Conservation (phyloP, 2,329 filamentous ascomycete species). For the Epichloe scottii region DNA sequence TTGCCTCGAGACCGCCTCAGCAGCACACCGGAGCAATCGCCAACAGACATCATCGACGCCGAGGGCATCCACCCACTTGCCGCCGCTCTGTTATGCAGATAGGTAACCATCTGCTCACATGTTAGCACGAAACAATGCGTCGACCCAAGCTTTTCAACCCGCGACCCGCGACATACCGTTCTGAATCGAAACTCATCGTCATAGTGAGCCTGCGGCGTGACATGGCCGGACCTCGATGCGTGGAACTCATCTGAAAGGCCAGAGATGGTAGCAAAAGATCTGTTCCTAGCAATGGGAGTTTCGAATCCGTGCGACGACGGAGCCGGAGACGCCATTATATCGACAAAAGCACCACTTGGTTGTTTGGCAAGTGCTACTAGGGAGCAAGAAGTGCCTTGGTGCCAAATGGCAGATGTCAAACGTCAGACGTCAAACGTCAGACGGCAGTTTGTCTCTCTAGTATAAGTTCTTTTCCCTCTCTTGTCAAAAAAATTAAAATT, state of each 20-base stretch:
- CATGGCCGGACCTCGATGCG: neutral
- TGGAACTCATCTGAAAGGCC: neutral
- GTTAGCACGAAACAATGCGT: neutral
- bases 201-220: conserved; percentile 7
- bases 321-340: conserved; percentile 3
- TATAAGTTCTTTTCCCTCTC: too few relatives aligned
- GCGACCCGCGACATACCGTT: conserved; percentile 11
- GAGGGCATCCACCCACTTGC: conserved; percentile 19
- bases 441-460: too few relatives aligned
- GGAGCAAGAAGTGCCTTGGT: too few relatives aligned
- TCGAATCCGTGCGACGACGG: neutral
- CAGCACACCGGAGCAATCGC: conserved; percentile 23
- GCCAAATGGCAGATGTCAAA: neutral
- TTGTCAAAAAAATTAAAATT: too few relatives aligned
- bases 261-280: conserved; percentile 5
- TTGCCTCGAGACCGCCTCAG: conserved; percentile 25
- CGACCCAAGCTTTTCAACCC: neutral
- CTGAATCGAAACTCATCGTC: conserved; percentile 19
- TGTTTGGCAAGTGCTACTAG: neutral
- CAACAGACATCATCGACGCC: conserved; percentile 5
- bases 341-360: neutral
- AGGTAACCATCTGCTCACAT: conserved; percentile 17
- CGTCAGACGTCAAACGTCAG: too few relatives aligned
- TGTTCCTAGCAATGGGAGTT: conserved; percentile 3
- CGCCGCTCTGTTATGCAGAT: conserved; percentile 17